These are phyloP conservation scores for Populus hybrid DNA, from an alignment of 441 rosid species.

Conservation along the genomic window DNA sequence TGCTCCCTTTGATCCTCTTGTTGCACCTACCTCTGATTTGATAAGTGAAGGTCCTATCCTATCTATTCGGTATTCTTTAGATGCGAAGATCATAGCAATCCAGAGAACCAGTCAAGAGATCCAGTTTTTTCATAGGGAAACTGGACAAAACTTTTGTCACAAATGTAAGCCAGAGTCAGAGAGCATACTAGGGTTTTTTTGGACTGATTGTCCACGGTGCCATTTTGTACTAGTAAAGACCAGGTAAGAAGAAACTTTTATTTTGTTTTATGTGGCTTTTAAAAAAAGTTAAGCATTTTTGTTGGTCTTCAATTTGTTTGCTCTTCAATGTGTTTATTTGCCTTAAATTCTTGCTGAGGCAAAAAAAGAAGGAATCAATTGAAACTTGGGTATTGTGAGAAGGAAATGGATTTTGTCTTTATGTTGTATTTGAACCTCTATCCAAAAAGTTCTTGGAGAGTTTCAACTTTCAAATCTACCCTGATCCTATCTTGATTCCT, in stretches of 20 bases:
- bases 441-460: neutral
- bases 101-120: constrained; percentile 74
- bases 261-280: constrained; percentile 9
- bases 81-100: constrained; percentile 72
- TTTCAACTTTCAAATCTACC: neutral
- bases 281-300: neutral
- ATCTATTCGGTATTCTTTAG: constrained; percentile 76
- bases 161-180: constrained; percentile 74
- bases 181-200: constrained; percentile 87
- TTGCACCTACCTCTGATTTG: constrained; percentile 65
- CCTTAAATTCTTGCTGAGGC: neutral
- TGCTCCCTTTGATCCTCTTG: constrained; percentile 56
- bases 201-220: constrained; percentile 91
- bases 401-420: neutral
- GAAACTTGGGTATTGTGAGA: neutral
- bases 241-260: constrained; percentile 50
- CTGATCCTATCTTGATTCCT: neutral
- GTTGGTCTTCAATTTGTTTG: neutral
- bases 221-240: constrained; percentile 86
- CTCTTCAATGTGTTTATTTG: neutral
- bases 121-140: constrained; percentile 74
- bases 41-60: constrained; percentile 79
- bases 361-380: neutral
- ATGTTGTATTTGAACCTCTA: neutral
- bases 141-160: constrained; percentile 58